Evolutionary conservation across 176 grass and related monocot species (phyloP).

Genomic region (Oryza longistaminata): DNA sequence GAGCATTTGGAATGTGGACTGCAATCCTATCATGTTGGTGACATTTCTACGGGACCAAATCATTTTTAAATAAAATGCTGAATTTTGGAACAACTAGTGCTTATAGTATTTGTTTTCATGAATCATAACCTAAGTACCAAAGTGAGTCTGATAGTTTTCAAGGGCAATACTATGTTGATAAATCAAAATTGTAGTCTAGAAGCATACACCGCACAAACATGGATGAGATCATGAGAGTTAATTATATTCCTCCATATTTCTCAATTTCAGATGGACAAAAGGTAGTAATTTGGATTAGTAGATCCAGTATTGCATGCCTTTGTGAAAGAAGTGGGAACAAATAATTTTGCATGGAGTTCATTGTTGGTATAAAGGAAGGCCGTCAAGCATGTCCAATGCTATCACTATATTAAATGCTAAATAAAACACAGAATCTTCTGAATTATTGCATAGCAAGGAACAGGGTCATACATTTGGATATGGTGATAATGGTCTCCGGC

Average conservation of each 20-base stretch:
- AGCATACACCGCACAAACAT: not conserved
- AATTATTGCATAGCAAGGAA: not conserved
- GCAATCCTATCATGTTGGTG: not conserved
- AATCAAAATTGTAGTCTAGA: not conserved
- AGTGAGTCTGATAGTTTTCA: not conserved
- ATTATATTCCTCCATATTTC: not conserved
- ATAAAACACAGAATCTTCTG: not conserved
- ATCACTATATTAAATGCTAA: not conserved
- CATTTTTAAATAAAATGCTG: not conserved
- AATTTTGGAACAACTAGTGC: not conserved
- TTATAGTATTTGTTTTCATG: not conserved
- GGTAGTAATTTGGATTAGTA: not conserved
- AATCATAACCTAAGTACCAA: not conserved
- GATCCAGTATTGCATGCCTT: not conserved
- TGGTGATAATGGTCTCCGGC: constrained; percentile 47
- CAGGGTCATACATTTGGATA: constrained; percentile 61
- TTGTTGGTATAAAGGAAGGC: not conserved
- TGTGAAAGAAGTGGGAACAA: not conserved
- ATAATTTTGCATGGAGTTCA: not conserved
- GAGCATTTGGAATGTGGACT: not conserved
- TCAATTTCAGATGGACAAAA: not conserved
- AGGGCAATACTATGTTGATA: not conserved
- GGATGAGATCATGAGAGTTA: not conserved
- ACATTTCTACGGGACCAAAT: not conserved
- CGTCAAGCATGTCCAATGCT: not conserved